A percentile compares a stretch with the other conserved stretches of the same genome.
phyloP scores from a whole-genome alignment of 371 early-diverging fungal genomes.

The Mucor indicus region DNA sequence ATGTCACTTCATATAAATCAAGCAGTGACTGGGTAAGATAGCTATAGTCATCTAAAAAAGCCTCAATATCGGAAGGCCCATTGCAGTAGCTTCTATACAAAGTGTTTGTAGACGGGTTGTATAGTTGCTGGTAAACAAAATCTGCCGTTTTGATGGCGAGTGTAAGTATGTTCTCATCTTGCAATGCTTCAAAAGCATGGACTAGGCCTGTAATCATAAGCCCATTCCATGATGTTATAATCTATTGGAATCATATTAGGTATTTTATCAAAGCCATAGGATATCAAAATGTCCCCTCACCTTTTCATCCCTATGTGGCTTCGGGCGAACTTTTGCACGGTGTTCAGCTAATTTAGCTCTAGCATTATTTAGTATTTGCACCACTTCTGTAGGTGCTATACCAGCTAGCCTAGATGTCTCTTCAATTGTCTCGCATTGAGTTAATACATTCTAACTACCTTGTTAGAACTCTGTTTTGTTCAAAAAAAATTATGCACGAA shows the following conservation, averaged over 20 bases:
- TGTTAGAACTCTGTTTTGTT: not conserved
- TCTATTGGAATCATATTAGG: not conserved
- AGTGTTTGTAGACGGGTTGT: slow-evolving; percentile 23
- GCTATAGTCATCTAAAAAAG: slow-evolving; percentile 64
- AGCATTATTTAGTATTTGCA: slow-evolving; percentile 21
- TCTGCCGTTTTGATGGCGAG: slow-evolving; percentile 48
- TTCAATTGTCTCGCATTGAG: slow-evolving; percentile 29
- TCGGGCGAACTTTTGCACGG: slow-evolving; percentile 47
- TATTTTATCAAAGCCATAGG: not conserved
- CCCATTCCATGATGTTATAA: slow-evolving; percentile 55
- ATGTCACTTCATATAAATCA: slow-evolving; percentile 58
- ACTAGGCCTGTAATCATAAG: slow-evolving; percentile 57
- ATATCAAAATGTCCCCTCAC: too few relatives aligned
- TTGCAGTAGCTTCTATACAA: slow-evolving; percentile 51
- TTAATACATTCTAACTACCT: slow-evolving; percentile 53
- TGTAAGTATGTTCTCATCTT: slow-evolving; percentile 18
- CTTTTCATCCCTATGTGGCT: slow-evolving; percentile 68
- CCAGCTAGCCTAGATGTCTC: slow-evolving; percentile 43
- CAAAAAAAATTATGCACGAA: not conserved
- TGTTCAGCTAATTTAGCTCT: slow-evolving; percentile 43
- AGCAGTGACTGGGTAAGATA: slow-evolving; percentile 48
- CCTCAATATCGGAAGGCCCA: slow-evolving; percentile 48
- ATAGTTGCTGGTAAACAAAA: slow-evolving; percentile 51
- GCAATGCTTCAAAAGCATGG: slow-evolving; percentile 35
- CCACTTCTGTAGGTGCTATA: slow-evolving; percentile 25